phyloP scores from a whole-genome alignment of 2,329 filamentous ascomycete genomes.

The Sporothrix curviconia region DNA sequence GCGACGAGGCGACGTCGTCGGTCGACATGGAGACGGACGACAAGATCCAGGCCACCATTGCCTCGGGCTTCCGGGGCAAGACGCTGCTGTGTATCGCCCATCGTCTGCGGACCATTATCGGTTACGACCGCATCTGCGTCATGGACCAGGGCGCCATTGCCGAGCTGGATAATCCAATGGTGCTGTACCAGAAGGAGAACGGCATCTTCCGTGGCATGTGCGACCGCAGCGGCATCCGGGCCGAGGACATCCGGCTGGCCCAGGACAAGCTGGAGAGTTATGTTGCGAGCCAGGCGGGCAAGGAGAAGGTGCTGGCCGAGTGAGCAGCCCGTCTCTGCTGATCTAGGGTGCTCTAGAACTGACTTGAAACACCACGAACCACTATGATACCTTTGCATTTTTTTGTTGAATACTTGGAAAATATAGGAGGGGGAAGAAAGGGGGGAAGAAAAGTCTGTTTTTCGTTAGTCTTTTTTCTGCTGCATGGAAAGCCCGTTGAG shows the following conservation, averaged over 20 bases:
- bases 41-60: conserved; percentile 88
- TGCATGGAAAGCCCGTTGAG: too few relatives aligned
- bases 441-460: too few relatives aligned
- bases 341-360: neutral
- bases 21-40: conserved; percentile 96
- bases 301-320: neutral
- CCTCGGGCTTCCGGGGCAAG: conserved; percentile 74
- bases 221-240: conserved; percentile 70
- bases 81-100: conserved; percentile 92
- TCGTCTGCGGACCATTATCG: conserved; percentile 82
- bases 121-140: conserved; percentile 92
- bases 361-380: neutral
- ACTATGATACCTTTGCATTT: conserved; percentile 1
- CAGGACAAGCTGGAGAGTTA: conserved; percentile 19
- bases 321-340: neutral
- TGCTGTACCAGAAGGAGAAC: conserved; percentile 61
- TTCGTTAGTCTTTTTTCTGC: too few relatives aligned
- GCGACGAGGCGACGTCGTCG: conserved; percentile 88
- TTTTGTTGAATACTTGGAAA: neutral
- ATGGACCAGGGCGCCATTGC: conserved; percentile 88
- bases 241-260: conserved; percentile 46
- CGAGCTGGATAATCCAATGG: conserved; percentile 72
- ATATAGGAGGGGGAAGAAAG: neutral
- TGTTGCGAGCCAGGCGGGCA: conserved; percentile 14
- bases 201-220: conserved; percentile 87